Conservation (phyloP, 495 filamentous ascomycete species). For the Xylaria nigripes region DNA sequence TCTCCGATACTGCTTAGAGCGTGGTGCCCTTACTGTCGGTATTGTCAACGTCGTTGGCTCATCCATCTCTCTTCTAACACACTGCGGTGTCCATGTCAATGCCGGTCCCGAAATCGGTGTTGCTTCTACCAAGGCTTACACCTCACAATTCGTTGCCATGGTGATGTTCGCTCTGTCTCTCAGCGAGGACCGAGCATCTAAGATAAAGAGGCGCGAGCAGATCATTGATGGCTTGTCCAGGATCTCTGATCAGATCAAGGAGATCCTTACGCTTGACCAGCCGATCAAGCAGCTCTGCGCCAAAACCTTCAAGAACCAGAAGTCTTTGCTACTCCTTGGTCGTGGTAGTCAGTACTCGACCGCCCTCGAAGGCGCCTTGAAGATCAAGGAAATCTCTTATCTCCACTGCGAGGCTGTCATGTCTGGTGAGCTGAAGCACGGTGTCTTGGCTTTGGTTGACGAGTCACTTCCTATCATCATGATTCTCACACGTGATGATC, state of each 20-base stretch:
- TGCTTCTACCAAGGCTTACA: conserved; percentile 97
- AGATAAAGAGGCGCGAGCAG: conserved; percentile 84
- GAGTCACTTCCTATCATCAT: conserved; percentile 99
- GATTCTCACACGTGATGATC: conserved; percentile 91
- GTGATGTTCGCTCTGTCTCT: conserved; percentile 98
- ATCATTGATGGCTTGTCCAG: conserved; percentile 90
- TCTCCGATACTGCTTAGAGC: conserved; percentile 92
- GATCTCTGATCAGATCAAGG: conserved; percentile 83
- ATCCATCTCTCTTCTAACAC: conserved; percentile 93
- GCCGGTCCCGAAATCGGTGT: conserved; percentile 98
- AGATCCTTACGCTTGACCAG: conserved; percentile 82
- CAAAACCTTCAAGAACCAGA: conserved; percentile 91
- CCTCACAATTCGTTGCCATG: conserved; percentile 97
- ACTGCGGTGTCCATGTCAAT: conserved; percentile 99
- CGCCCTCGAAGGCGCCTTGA: conserved; percentile 93
- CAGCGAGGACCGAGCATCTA: conserved; percentile 91
- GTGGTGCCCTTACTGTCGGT: conserved; percentile 92
- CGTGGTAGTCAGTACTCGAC: conserved; percentile 95
- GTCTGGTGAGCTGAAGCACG: conserved; percentile 98
- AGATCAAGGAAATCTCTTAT: conserved; percentile 99
- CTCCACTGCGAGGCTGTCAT: conserved; percentile 99
- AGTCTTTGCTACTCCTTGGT: conserved; percentile 85
- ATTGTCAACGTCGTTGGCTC: conserved; percentile 98
- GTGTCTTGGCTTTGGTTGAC: conserved; percentile 92
- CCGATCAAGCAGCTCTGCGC: conserved; percentile 87